Evolutionary conservation across 176 grass and related monocot genomes (phyloP), one percentile per base, ranked within the genome.

Genomic region (Oryza australiensis): DNA sequence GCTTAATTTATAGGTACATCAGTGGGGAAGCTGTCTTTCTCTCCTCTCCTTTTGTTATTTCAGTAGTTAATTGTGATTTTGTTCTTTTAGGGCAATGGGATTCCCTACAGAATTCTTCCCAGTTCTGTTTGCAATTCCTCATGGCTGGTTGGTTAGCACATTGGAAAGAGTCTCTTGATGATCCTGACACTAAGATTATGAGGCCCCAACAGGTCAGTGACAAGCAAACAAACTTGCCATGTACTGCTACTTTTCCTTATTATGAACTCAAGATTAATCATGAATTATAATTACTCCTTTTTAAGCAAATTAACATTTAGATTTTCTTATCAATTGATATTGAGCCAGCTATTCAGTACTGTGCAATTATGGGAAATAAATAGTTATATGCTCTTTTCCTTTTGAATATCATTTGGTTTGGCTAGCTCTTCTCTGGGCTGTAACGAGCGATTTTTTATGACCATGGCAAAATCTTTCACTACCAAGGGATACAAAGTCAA

Each of bases 61-160:
- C 14, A 51, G 37, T 68, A 38, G 35, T 66, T 68, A 75, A 83
- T 64, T 68, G 35, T 40, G 79, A 33, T 24, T 84, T 9, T 15
- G 35, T 49, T 88, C 28, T 5, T 87, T 83, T 84, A 99, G 96
- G 87, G 93, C 96, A 22, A 95, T 99, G 87, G 96, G 96, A 82
- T 99, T 99, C 80, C 96, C 96, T 69, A 80, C 93, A 46, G 96
- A 98, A 74, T 99, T 99, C 60, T 99, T 99, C 73, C 84, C 96
- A 12, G 96, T 99, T 48, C 67, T 99, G 38, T 95, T 95, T 90
- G 96, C 96, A 23, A 87, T 95, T 84, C 96, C 96, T 62, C 85
- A 99, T 99, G 96, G 93, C 93, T 94, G 96, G 96, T 35, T 99
- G 92, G 79, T 66, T 99, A 79, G 86, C 96, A 14, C 93, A 99